These are phyloP conservation scores for Citrus sp. DNA, from an alignment of 345 rosid species.

Conservation along the genomic window DNA sequence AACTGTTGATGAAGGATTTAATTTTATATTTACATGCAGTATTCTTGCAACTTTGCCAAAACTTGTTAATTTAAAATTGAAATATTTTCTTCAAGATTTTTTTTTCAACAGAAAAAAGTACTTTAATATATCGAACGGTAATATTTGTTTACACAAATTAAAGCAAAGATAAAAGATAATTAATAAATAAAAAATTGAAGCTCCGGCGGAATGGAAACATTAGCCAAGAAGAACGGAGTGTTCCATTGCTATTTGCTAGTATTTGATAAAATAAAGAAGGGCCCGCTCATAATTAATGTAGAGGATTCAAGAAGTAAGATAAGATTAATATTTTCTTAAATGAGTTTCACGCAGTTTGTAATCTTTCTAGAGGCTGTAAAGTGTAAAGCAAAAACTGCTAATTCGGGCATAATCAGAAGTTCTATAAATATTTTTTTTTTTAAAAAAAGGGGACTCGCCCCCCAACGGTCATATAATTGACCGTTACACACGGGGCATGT, in stretches of 20 bases:
- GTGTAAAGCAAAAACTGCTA: background rate
- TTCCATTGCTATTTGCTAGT: background rate
- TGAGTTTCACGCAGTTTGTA: background rate
- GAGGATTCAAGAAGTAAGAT: background rate
- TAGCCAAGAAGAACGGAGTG: background rate
- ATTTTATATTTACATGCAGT: no score
- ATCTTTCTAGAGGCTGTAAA: background rate
- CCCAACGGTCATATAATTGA: constrained; percentile 41
- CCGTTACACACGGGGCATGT: constrained; percentile 33
- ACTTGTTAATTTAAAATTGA: no score
- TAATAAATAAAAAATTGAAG: background rate
- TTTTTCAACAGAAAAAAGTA: no score
- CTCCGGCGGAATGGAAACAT: background rate
- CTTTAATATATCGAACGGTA: no score
- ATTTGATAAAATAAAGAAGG: background rate
- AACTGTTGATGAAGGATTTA: no score
- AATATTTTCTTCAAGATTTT: no score
- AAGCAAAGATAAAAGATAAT: no score
- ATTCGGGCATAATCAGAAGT: background rate
- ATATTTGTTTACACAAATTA: no score
- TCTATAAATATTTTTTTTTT: constrained; percentile 26
- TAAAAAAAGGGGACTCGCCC: background rate
- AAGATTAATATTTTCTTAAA: background rate
- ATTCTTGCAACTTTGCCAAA: no score
- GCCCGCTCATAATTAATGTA: background rate